Percentiles rank a stretch among this genome's conserved stretches.
phyloP scores from a whole-genome alignment of 148 eudicot genomes.

The Amaranthus palmeri region DNA sequence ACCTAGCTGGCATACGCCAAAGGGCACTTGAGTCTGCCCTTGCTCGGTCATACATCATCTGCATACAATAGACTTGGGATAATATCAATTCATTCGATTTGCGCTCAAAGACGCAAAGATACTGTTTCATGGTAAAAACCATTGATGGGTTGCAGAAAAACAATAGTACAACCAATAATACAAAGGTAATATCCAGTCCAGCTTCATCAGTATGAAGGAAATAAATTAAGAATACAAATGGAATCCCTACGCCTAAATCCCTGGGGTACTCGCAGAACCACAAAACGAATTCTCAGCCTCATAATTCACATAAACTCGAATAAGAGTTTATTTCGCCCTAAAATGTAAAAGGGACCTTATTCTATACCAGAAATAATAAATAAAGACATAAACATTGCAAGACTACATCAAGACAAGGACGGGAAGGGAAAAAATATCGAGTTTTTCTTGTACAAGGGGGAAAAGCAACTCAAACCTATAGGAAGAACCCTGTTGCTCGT shows the following conservation, averaged over 20 bases:
- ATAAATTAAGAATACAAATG: slow-evolving; percentile 29
- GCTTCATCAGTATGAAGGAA: slow-evolving; percentile 5
- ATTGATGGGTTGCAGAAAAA: background rate
- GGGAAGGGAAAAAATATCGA: slow-evolving; percentile 2
- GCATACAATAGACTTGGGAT: too few relatives aligned
- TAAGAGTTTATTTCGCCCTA: slow-evolving; percentile 17
- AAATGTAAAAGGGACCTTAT: slow-evolving; percentile 17
- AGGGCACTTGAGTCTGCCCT: too few relatives aligned
- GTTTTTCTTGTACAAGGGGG: slow-evolving; percentile 25
- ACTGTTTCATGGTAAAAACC: background rate
- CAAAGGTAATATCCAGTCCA: slow-evolving; percentile 1
- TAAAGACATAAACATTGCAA: slow-evolving; percentile 9
- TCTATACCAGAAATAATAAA: slow-evolving; percentile 21
- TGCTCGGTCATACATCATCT: too few relatives aligned
- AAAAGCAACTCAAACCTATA: slow-evolving; percentile 9
- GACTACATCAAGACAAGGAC: slow-evolving; percentile 13
- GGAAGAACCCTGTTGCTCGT: slow-evolving; percentile 13
- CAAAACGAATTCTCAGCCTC: slow-evolving; percentile 6
- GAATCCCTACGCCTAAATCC: slow-evolving; percentile 19
- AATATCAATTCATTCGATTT: too few relatives aligned
- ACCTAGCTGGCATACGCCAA: too few relatives aligned
- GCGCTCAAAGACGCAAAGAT: too few relatives aligned
- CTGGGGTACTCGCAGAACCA: background rate
- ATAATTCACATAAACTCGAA: slow-evolving; percentile 19
- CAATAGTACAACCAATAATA: slow-evolving; percentile 4